Conservation (phyloP, 257 asterid genomes). For the Nicotiana attenuata region DNA sequence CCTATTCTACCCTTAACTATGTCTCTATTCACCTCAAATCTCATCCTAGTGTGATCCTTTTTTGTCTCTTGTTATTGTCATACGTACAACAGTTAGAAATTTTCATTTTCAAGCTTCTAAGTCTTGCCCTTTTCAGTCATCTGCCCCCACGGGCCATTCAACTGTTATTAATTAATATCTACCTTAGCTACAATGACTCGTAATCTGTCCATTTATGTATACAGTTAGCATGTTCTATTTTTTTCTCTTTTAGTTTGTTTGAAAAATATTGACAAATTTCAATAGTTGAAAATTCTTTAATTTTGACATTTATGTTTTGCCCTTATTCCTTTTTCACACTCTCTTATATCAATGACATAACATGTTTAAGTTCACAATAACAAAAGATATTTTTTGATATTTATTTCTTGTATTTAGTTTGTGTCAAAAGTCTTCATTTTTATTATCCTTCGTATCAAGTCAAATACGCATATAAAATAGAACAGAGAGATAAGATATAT, state of each 20-base stretch:
- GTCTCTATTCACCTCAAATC: conserved; percentile 2
- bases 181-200: not conserved
- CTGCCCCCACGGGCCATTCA: not conserved
- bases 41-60: not conserved
- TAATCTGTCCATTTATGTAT: not conserved
- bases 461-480: not conserved
- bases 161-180: conserved; percentile 1
- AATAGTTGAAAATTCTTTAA: not conserved
- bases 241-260: not conserved
- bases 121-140: conserved; percentile 28
- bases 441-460: not conserved
- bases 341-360: not conserved
- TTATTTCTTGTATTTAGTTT: not conserved
- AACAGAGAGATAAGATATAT: not conserved
- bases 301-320: not conserved
- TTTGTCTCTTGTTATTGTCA: conserved; percentile 18
- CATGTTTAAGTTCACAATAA: not conserved
- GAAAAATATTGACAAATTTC: not conserved
- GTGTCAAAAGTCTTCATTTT: not conserved
- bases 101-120: conserved; percentile 29
- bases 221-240: not conserved
- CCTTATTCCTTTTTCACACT: not conserved
- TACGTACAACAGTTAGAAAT: conserved; percentile 26
- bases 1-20: conserved; percentile 23
- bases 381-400: not conserved